Evolutionary conservation across 768 basidiomycete species (phyloP).

Genomic region (Butyriboletus loyo): DNA sequence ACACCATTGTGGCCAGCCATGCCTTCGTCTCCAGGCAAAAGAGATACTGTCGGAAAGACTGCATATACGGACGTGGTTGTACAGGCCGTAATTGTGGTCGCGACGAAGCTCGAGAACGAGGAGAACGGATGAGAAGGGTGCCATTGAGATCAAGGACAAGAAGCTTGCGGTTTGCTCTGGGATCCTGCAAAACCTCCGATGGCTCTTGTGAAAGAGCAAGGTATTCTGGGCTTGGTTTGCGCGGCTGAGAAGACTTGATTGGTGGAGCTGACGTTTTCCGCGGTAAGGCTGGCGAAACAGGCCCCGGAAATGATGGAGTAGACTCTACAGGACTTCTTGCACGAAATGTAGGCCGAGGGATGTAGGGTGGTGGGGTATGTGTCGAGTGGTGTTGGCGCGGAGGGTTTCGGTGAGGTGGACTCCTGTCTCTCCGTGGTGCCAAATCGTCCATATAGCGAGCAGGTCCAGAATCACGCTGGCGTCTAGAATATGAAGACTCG

Average conservation of each 20-base stretch:
- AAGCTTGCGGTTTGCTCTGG: conserved; percentile 49
- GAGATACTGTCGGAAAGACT: conserved; percentile 58
- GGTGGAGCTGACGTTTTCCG: conserved; percentile 3
- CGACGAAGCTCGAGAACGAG: conserved; percentile 18
- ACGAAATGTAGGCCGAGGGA: conserved; percentile 5
- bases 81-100: conserved; percentile 34
- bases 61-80: conserved; percentile 65
- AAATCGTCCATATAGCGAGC: conserved; percentile 3
- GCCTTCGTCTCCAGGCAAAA: conserved; percentile 54
- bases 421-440: conserved; percentile 6
- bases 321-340: conserved; percentile 6
- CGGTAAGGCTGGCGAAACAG: neutral
- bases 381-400: conserved; percentile 11
- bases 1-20: conserved; percentile 85
- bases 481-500: conserved; percentile 13
- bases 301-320: neutral
- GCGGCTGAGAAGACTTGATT: neutral
- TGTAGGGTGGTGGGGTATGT: conserved; percentile 5
- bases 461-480: conserved; percentile 2
- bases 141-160: conserved; percentile 69
- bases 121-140: conserved; percentile 61
- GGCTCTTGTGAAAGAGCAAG: conserved; percentile 31
- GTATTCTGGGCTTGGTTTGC: conserved; percentile 35
- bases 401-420: neutral
- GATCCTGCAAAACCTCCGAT: conserved; percentile 27